Conservation (phyloP, 352 stramenopile genomes). For the Phytophthora sojae region DNA sequence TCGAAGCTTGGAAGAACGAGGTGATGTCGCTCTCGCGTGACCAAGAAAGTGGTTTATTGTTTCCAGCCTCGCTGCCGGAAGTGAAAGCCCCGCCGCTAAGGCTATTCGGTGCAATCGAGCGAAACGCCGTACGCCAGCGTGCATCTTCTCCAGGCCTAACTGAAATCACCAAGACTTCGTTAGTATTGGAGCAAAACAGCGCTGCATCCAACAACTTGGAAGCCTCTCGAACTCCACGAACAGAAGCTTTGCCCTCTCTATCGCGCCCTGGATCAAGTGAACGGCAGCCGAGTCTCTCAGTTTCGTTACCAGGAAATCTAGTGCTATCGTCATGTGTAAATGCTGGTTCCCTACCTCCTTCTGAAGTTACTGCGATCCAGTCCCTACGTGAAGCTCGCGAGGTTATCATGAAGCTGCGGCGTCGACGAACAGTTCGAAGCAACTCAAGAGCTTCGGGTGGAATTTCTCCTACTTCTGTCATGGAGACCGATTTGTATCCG, state of each 20-base stretch:
- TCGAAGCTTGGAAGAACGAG: conserved; percentile 43
- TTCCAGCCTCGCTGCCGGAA: conserved; percentile 37
- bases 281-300: neutral
- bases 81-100: conserved; percentile 62
- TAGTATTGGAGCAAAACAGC: conserved; percentile 3
- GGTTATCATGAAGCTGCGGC: conserved; percentile 49
- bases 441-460: neutral
- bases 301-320: neutral
- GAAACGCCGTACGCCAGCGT: conserved; percentile 12
- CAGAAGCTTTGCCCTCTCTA: conserved; percentile 2
- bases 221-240: neutral
- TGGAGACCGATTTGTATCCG: conserved; percentile 30
- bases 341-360: neutral
- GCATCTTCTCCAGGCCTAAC: conserved; percentile 5
- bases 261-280: conserved; percentile 17
- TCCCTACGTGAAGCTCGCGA: conserved; percentile 44
- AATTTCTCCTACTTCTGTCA: conserved; percentile 6
- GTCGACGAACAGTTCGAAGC: conserved; percentile 21
- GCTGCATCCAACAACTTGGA: neutral
- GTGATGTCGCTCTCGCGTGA: neutral
- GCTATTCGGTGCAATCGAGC: conserved; percentile 65
- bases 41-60: conserved; percentile 18
- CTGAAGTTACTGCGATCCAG: conserved; percentile 25
- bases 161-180: conserved; percentile 1
- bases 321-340: neutral